A percentile compares a stretch with the other conserved stretches of the same genome.
Evolutionary conservation across 225 moss, liverwort and hornwort genomes (phyloP).

Genomic region (Asterella californica): DNA sequence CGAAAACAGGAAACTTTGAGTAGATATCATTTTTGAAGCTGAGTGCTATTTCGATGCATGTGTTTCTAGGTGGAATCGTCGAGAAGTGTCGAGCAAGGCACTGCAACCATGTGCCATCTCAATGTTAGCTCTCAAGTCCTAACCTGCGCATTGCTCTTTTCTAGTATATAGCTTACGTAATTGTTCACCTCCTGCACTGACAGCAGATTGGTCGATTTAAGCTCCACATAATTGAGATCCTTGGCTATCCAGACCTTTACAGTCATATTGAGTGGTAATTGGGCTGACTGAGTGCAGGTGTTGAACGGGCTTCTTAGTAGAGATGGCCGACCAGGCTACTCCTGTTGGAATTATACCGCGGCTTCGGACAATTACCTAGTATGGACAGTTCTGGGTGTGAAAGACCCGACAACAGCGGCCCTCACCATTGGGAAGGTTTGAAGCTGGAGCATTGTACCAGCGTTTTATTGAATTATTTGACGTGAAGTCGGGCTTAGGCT

Average conservation of each 20-base stretch:
- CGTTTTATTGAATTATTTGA: not conserved
- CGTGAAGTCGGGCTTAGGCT: not conserved
- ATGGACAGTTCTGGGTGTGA: constrained; percentile 65
- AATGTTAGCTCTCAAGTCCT: not conserved
- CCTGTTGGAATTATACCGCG: constrained; percentile 67
- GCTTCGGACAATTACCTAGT: constrained; percentile 69
- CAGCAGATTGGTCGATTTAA: not conserved
- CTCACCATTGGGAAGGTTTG: constrained; percentile 64
- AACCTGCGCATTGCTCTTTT: not conserved
- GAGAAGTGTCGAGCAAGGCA: not conserved
- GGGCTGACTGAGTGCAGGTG: constrained; percentile 36
- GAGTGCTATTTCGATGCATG: not conserved
- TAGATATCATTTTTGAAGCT: not conserved
- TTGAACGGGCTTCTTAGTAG: constrained; percentile 61
- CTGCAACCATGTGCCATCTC: not conserved
- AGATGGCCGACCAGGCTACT: constrained; percentile 56
- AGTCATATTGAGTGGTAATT: constrained; percentile 2
- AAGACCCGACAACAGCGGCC: constrained; percentile 55
- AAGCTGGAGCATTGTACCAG: not conserved
- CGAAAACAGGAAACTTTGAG: not conserved
- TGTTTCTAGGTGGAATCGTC: not conserved
- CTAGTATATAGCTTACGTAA: not conserved
- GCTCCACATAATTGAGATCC: not conserved
- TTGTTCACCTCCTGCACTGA: not conserved
- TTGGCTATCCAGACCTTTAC: not conserved